phyloP scores from a whole-genome alignment of 2,329 filamentous ascomycete species.

The Fusarium xylarioides region DNA sequence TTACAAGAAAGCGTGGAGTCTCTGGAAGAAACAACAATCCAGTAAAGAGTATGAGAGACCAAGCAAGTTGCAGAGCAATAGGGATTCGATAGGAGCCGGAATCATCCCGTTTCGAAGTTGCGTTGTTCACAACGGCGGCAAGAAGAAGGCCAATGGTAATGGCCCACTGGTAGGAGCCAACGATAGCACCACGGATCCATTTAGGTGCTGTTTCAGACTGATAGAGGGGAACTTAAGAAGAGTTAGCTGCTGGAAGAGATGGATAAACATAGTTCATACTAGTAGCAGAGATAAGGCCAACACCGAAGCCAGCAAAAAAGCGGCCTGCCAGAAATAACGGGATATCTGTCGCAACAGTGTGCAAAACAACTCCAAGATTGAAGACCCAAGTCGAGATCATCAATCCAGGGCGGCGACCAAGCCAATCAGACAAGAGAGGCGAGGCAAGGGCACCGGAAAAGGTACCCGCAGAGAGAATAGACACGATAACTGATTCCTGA shows the following conservation, averaged over 20 bases:
- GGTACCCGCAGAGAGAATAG: slow-evolving; percentile 79
- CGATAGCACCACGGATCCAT: slow-evolving; percentile 78
- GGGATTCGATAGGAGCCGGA: slow-evolving; percentile 71
- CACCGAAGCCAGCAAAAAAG: slow-evolving; percentile 77
- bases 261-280: slow-evolving; percentile 48
- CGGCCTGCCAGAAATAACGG: slow-evolving; percentile 75
- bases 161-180: slow-evolving; percentile 74
- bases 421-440: slow-evolving; percentile 68
- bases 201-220: slow-evolving; percentile 77
- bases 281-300: slow-evolving; percentile 76
- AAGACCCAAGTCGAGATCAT: slow-evolving; percentile 71
- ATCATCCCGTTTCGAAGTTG: slow-evolving; percentile 63
- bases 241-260: neutral
- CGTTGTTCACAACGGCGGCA: slow-evolving; percentile 72
- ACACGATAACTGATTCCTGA: slow-evolving; percentile 72
- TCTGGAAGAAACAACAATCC: slow-evolving; percentile 77
- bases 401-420: slow-evolving; percentile 72
- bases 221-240: slow-evolving; percentile 69
- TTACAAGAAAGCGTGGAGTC: slow-evolving; percentile 76
- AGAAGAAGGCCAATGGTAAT: slow-evolving; percentile 76
- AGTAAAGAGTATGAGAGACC: slow-evolving; percentile 71
- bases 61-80: slow-evolving; percentile 71
- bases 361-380: slow-evolving; percentile 71
- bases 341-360: slow-evolving; percentile 68
- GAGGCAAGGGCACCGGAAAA: slow-evolving; percentile 78